Evolutionary conservation across 768 basidiomycete species (phyloP).

Genomic region (Mycena maculata): DNA sequence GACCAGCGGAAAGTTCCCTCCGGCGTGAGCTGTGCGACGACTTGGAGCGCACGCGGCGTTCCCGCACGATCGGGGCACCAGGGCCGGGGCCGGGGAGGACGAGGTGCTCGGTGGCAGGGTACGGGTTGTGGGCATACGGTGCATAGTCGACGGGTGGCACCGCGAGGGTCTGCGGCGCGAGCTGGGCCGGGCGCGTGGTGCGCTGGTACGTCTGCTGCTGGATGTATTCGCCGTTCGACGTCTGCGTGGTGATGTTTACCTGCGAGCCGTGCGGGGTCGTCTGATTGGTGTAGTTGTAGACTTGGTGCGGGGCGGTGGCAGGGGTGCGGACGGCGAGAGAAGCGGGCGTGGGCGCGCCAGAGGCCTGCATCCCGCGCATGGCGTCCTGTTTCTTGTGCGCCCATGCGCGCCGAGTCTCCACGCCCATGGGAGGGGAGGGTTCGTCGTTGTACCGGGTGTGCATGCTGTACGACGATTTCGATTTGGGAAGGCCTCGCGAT

Average conservation of each 20-base stretch:
- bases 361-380: not conserved
- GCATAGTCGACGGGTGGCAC: slow-evolving; percentile 18
- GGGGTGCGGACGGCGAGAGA: not conserved
- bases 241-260: slow-evolving; percentile 18
- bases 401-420: not conserved
- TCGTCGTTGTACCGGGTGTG: not conserved
- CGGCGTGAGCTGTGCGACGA: slow-evolving; percentile 2
- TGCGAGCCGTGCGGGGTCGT: slow-evolving; percentile 20
- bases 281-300: slow-evolving; percentile 12
- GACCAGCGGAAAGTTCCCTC: no score
- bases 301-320: not conserved
- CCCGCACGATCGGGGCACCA: not conserved
- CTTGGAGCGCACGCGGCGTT: slow-evolving; percentile 14
- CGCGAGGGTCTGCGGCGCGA: slow-evolving; percentile 12
- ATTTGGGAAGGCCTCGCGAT: not conserved
- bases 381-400: not conserved
- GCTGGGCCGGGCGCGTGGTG: not conserved
- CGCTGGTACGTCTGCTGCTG: slow-evolving; percentile 21
- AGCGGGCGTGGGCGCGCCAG: not conserved
- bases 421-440: not conserved
- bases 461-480: not conserved
- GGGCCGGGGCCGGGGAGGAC: not conserved
- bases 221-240: slow-evolving; percentile 11
- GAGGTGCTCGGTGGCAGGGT: slow-evolving; percentile 11
- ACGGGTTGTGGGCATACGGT: slow-evolving; percentile 27